Base-by-base conservation (phyloP, 2,329 filamentous ascomycete species). In the Sphaerulina populicola region DNA sequence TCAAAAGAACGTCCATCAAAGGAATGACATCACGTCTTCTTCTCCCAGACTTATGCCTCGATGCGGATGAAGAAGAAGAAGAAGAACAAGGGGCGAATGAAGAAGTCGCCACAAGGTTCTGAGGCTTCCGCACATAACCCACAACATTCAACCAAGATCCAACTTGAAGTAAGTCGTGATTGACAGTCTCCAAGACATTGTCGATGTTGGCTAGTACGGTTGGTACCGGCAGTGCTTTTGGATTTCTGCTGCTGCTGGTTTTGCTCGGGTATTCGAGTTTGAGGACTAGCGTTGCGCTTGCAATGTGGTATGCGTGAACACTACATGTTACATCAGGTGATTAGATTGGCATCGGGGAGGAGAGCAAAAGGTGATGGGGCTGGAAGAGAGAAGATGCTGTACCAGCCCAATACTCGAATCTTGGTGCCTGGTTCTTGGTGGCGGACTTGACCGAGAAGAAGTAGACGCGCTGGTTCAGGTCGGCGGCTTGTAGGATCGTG, bases 371-470 rank as follows among this genome's bases (percentile, higher is more conserved):
- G 72, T 77, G 23, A 27, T 27, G 23, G 23, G 4, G n/a, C n/a
- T n/a, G n/a, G 6, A 27, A 27, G 23, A 27, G 6, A 27, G 23
- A 4, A 27, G 23, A 27, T 27, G 23, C 23, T 27, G 23, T 27
- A 95, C 91, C 90, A 96, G 69, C 88, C 90, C 45, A 97, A 71
- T 68, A 97, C 94, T 55, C 91, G 83, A 54, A 96, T 84, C 71
- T 97, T 97, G n/a, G 81, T 79, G n/a, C 79, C 79, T 3, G 65
- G 54, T 14, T 49, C 47, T 18, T 62, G 47, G 4, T 40, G 40
- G 2, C 71, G 71, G n/a, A 76, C 59, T 47, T 75, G 70, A 9
- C 65, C 66, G 30, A 76, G 61, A 37, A 74, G 64, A 53, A 83
- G 80, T 8, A 76, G 66, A 31, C 60, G 68, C 43, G 69, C 71